phyloP scores from a whole-genome alignment of 305 asterid species.

The Fraxinus xanthoxyloides region DNA sequence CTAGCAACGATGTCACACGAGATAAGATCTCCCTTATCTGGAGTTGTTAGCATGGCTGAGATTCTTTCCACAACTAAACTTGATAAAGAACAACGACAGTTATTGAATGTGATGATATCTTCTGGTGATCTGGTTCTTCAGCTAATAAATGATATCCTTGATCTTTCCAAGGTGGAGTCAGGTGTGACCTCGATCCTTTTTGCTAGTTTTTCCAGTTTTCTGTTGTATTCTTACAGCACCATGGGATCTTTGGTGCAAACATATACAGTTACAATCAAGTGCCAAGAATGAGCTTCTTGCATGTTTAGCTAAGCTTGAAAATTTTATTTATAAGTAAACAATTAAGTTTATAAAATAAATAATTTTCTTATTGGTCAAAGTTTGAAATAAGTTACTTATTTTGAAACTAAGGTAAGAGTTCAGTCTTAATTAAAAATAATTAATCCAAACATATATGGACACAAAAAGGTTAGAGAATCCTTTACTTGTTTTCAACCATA shows the following conservation, averaged over 20 bases:
- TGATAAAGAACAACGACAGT: conserved; percentile 73
- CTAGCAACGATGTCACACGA: conserved; percentile 97
- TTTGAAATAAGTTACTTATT: not conserved
- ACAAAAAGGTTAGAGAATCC: not conserved
- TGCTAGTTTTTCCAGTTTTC: not conserved
- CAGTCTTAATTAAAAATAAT: not conserved
- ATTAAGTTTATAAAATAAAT: not conserved
- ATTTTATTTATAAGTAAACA: not conserved
- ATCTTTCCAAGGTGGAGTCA: conserved; percentile 94
- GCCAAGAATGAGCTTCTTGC: not conserved
- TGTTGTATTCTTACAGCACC: not conserved
- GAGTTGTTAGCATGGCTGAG: conserved; percentile 94
- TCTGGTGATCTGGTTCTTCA: conserved; percentile 92
- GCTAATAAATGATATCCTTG: conserved; percentile 86
- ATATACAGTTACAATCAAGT: not conserved
- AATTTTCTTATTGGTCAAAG: not conserved
- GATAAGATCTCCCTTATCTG: conserved; percentile 91
- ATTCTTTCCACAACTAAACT: conserved; percentile 78
- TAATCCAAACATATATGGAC: not conserved
- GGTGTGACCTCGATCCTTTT: conserved; percentile 38
- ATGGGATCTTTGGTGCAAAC: not conserved
- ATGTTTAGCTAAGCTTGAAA: not conserved
- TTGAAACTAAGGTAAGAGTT: not conserved
- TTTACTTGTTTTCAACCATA: not conserved
- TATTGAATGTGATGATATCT: conserved; percentile 75